phyloP scores from a whole-genome alignment of 306 rosid species.

The Dryas octopetala region DNA sequence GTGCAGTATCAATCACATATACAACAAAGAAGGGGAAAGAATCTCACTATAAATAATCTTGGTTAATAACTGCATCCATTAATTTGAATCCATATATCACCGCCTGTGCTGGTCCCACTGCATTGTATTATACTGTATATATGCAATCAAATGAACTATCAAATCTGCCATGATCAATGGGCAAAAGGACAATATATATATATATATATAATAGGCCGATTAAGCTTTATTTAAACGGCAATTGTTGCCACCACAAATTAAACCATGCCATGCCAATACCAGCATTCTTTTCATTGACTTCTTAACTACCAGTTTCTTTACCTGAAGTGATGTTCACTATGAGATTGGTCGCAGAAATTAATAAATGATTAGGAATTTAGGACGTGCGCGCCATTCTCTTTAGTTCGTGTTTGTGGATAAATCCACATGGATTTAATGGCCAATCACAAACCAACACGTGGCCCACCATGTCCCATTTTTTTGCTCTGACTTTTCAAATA shows the following conservation, averaged over 20 bases:
- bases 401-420: no score
- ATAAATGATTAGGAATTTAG: no score
- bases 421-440: no score
- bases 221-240: not conserved
- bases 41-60: not conserved
- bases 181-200: not conserved
- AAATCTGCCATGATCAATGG: not conserved
- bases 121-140: not conserved
- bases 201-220: not conserved
- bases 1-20: not conserved
- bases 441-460: no score
- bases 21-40: not conserved
- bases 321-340: no score
- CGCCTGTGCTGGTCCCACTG: not conserved
- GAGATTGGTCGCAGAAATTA: no score
- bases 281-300: not conserved
- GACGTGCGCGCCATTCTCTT: no score
- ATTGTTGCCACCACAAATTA: not conserved
- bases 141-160: not conserved
- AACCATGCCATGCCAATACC: not conserved
- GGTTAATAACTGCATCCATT: not conserved
- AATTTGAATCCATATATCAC: no score
- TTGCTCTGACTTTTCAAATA: no score
- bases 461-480: no score
- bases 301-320: no score